These are phyloP conservation scores for Hyaloperonospora brassicae DNA, from an alignment of 352 stramenopile species.

Conservation along the genomic window DNA sequence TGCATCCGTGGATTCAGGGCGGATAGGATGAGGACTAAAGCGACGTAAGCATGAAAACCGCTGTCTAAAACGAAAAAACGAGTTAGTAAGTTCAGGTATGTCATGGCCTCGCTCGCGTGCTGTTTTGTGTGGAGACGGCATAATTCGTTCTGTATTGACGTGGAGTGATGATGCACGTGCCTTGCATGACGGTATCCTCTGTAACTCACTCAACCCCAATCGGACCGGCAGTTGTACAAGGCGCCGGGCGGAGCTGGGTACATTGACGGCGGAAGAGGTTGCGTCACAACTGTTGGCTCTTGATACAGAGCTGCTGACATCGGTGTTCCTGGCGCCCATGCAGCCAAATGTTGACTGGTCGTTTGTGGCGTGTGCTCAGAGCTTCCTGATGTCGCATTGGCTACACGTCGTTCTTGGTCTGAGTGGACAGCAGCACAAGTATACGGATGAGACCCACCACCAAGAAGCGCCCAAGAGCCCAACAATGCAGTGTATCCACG, in stretches of 20 bases:
- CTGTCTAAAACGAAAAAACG: slow-evolving; percentile 16
- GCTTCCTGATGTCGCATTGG: not conserved
- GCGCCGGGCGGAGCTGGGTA: slow-evolving; percentile 42
- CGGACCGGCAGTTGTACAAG: slow-evolving; percentile 36
- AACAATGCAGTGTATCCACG: not conserved
- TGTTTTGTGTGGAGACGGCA: not conserved
- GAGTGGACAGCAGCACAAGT: not conserved
- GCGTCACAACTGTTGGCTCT: slow-evolving; percentile 4
- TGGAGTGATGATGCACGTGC: not conserved
- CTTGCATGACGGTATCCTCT: not conserved
- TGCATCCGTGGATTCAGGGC: slow-evolving; percentile 73
- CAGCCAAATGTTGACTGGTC: not conserved
- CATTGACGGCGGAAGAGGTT: slow-evolving; percentile 65
- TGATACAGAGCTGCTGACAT: slow-evolving; percentile 1
- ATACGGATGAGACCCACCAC: slow-evolving; percentile 2
- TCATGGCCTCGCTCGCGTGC: slow-evolving; percentile 5
- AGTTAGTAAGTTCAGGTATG: slow-evolving; percentile 6
- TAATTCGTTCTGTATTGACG: not conserved
- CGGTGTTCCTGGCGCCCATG: slow-evolving; percentile 9
- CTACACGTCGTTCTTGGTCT: slow-evolving; percentile 38
- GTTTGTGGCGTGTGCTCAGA: not conserved
- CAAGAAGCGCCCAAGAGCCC: not conserved
- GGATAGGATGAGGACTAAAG: slow-evolving; percentile 27
- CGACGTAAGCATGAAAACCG: slow-evolving; percentile 21
- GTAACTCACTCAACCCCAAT: slow-evolving; percentile 44